Conservation (phyloP, 805 yeast genomes). For the Suhomyces tanzawaensis region DNA sequence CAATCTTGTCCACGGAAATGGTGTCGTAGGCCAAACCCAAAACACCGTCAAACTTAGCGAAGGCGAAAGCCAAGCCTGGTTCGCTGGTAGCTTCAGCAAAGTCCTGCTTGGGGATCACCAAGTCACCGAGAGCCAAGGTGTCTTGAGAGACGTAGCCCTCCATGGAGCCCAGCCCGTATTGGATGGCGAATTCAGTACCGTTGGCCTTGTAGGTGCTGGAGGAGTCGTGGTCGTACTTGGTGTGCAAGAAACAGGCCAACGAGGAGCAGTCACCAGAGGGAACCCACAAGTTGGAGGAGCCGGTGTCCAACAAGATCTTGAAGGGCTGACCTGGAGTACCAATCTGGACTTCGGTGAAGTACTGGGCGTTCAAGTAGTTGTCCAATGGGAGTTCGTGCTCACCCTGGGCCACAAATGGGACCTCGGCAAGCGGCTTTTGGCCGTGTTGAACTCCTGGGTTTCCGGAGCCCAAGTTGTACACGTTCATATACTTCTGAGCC, state of each 20-base stretch:
- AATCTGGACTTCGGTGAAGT: conserved; percentile 82
- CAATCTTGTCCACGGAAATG: conserved; percentile 83
- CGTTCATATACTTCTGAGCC: conserved; percentile 58
- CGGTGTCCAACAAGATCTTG: conserved; percentile 94
- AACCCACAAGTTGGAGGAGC: conserved; percentile 96
- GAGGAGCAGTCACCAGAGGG: conserved; percentile 88
- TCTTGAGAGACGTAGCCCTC: conserved; percentile 93
- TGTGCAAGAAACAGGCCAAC: conserved; percentile 91
- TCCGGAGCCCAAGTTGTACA: conserved; percentile 39
- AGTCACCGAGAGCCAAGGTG: conserved; percentile 74
- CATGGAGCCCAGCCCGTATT: conserved; percentile 89
- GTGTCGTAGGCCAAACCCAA: conserved; percentile 92
- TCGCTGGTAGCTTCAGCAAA: conserved; percentile 97
- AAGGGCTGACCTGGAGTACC: conserved; percentile 95
- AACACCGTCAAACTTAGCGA: conserved; percentile 98
- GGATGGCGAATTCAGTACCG: conserved; percentile 81
- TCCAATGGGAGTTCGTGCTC: conserved; percentile 61
- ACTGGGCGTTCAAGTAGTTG: conserved; percentile 94
- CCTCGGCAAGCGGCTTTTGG: conserved; percentile 24
- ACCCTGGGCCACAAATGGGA: conserved; percentile 39
- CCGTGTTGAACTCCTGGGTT: conserved; percentile 21
- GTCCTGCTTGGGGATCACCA: conserved; percentile 82
- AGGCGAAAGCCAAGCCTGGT: conserved; percentile 97
- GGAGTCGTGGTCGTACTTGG: conserved; percentile 80
- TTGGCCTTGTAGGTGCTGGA: conserved; percentile 85